Evolutionary conservation across 1,284 basidiomycete genomes (phyloP).

Genomic region (Rhodotorula mucilaginosa): DNA sequence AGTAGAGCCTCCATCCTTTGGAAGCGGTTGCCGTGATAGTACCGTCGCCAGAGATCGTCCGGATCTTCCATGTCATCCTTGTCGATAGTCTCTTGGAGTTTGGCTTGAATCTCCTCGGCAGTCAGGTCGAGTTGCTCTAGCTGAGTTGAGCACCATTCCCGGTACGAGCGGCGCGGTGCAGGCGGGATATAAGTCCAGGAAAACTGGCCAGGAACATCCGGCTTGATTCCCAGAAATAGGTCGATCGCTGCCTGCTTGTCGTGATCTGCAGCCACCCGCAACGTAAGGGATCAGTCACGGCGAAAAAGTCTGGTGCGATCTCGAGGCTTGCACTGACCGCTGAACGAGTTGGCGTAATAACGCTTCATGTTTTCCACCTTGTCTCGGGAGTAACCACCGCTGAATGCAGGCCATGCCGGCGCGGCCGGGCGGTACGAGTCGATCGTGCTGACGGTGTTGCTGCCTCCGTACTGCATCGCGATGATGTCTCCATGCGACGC

Average conservation of each 20-base stretch:
- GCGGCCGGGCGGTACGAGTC: constrained; percentile 74
- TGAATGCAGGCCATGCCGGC: constrained; percentile 7
- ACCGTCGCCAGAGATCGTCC: constrained; percentile 20
- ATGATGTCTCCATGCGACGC: constrained; percentile 70
- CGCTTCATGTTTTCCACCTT: constrained; percentile 94
- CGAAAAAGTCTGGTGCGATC: background rate
- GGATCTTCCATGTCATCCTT: constrained; percentile 50
- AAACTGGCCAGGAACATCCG: constrained; percentile 23
- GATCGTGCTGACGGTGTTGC: constrained; percentile 92
- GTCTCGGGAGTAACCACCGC: constrained; percentile 58
- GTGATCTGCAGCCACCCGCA: constrained; percentile 61
- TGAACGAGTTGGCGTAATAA: constrained; percentile 92
- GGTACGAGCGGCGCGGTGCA: constrained; percentile 59
- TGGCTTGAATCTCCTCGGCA: constrained; percentile 54
- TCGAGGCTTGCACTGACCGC: constrained; percentile 56
- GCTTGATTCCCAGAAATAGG: constrained; percentile 80
- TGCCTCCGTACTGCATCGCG: constrained; percentile 94
- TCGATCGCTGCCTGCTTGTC: constrained; percentile 99
- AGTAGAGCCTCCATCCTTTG: constrained; percentile 82
- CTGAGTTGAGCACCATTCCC: constrained; percentile 73
- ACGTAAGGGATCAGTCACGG: background rate
- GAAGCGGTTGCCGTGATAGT: constrained; percentile 77
- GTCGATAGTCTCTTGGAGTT: constrained; percentile 57
- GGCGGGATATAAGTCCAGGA: constrained; percentile 26
- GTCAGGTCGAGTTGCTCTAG: constrained; percentile 61